Percentiles rank a stretch among this genome's conserved stretches.
Conservation (phyloP, 768 basidiomycete genomes). For the Mycena indigotica region DNA sequence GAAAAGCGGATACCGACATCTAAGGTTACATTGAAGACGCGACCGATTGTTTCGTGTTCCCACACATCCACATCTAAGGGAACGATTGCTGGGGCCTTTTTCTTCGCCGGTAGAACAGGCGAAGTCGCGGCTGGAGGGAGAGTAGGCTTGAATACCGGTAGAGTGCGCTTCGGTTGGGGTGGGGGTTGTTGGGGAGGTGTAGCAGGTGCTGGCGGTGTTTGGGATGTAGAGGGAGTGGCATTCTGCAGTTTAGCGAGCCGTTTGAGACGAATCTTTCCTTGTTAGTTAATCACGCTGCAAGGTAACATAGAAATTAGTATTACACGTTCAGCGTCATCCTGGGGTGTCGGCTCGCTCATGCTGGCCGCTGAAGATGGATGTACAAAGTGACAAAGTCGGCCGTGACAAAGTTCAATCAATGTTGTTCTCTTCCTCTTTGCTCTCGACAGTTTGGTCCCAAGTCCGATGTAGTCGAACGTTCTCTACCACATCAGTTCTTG, state of each 20-base stretch:
- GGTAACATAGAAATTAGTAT: constrained; percentile 18
- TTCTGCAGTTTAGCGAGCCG: constrained; percentile 83
- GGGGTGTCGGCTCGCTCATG: constrained; percentile 55
- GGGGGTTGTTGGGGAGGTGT: constrained; percentile 39
- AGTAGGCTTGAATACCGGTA: constrained; percentile 7
- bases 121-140: constrained; percentile 34
- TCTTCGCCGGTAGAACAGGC: constrained; percentile 45
- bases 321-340: constrained; percentile 84
- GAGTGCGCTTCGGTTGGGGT: constrained; percentile 30
- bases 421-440: background rate
- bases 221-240: constrained; percentile 39
- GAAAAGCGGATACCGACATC: constrained; percentile 52
- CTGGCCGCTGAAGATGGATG: constrained; percentile 7
- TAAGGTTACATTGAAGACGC: constrained; percentile 78
- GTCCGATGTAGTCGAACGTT: constrained; percentile 45
- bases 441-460: constrained; percentile 24
- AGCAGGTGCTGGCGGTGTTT: constrained; percentile 39
- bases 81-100: constrained; percentile 39
- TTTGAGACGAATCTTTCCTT: constrained; percentile 82
- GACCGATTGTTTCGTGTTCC: constrained; percentile 71
- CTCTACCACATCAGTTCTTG: constrained; percentile 56
- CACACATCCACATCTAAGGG: constrained; percentile 64
- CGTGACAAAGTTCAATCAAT: too few species aligned
- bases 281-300: constrained; percentile 8
- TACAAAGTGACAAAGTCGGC: background rate